Conservation (phyloP, 73 alveolate species). For the Paramecium bursaria region DNA sequence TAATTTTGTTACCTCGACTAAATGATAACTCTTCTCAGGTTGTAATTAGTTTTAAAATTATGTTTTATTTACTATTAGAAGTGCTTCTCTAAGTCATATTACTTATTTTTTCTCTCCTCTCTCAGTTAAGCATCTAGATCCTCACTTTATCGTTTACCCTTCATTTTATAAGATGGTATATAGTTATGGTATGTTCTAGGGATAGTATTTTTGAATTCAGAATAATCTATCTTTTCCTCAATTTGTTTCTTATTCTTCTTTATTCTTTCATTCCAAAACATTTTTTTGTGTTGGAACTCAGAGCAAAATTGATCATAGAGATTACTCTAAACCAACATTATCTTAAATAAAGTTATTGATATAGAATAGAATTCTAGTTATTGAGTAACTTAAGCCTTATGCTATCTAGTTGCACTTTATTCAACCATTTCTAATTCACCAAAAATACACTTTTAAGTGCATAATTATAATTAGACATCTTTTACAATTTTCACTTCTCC, state of each 20-base stretch:
- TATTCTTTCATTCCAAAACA: not conserved
- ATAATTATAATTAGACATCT: not conserved
- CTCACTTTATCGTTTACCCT: not conserved
- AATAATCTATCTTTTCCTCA: not conserved
- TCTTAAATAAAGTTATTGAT: not conserved
- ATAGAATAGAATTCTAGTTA: too few species aligned
- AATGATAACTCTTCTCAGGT: not conserved
- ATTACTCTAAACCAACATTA: not conserved
- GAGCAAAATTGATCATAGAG: not conserved
- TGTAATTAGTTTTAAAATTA: not conserved
- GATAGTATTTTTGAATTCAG: not conserved
- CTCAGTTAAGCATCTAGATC: not conserved
- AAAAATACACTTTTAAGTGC: not conserved
- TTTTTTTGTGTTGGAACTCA: too few species aligned
- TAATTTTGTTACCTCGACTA: not conserved
- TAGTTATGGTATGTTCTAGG: not conserved
- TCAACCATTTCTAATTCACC: not conserved
- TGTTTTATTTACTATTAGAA: not conserved
- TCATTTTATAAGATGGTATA: not conserved
- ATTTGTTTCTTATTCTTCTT: too few species aligned
- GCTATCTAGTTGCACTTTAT: not conserved
- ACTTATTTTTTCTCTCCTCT: not conserved
- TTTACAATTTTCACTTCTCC: not conserved
- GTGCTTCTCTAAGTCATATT: not conserved
- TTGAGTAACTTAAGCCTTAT: not conserved